A percentile compares a stretch with the other conserved stretches of the same genome.
Evolutionary conservation across 768 basidiomycete genomes (phyloP).

Genomic region (Cubamyces sp.): DNA sequence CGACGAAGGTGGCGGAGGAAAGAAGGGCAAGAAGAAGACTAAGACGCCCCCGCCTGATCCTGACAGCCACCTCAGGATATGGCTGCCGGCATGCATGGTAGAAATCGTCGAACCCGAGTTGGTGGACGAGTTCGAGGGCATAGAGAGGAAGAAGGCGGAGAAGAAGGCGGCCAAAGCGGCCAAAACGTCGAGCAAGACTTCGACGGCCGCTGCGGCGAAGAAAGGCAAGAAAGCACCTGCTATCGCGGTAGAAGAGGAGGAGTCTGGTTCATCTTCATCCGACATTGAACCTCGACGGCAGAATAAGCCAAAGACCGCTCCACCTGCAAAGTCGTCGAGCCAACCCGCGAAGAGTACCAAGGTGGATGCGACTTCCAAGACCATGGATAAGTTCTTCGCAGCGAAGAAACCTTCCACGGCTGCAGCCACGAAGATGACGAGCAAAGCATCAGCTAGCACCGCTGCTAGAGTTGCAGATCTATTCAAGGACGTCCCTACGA

Average conservation of each 20-base stretch:
- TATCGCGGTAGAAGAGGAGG: constrained; percentile 13
- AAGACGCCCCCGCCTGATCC: constrained; percentile 54
- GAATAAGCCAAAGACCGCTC: constrained; percentile 1
- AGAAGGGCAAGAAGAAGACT: constrained; percentile 38
- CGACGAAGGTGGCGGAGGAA: constrained; percentile 53
- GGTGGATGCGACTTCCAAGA: constrained; percentile 1
- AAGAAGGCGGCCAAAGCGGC: constrained; percentile 53
- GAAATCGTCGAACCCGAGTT: constrained; percentile 65
- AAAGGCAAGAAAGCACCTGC: constrained; percentile 21
- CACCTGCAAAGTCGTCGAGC: neutral
- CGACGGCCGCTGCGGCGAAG: constrained; percentile 13
- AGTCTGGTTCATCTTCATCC: neutral
- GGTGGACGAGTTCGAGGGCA: constrained; percentile 61
- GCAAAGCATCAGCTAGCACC: constrained; percentile 3
- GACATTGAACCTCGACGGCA: neutral
- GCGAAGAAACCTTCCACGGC: constrained; percentile 9
- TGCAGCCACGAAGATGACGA: neutral
- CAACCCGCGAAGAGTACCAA: neutral
- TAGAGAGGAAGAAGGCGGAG: constrained; percentile 48
- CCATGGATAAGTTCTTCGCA: constrained; percentile 7
- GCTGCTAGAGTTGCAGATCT: constrained; percentile 18
- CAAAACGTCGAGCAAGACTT: constrained; percentile 8
- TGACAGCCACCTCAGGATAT: constrained; percentile 62
- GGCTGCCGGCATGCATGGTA: constrained; percentile 86
- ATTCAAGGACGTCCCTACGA: constrained; percentile 15